Percentiles rank a stretch among this genome's conserved stretches.
Evolutionary conservation across 495 filamentous ascomycete genomes (phyloP).

Genomic region (Trichoderma virens): DNA sequence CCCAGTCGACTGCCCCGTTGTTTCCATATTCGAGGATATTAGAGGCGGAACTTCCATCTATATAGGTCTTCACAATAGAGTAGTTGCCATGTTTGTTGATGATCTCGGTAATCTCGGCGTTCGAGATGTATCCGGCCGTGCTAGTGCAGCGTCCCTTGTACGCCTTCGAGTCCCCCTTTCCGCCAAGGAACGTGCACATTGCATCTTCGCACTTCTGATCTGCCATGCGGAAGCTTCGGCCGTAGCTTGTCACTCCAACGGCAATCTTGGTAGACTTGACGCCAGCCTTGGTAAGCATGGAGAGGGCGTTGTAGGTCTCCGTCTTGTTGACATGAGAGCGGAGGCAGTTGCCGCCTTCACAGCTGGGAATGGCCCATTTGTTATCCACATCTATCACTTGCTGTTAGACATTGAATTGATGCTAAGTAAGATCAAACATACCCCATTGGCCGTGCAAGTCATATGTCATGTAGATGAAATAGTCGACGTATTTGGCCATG

Average conservation of each 20-base stretch:
- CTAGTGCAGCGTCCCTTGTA: slow-evolving; percentile 19
- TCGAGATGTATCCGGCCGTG: slow-evolving; percentile 26
- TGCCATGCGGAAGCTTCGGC: slow-evolving; percentile 31
- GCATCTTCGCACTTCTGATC: slow-evolving; percentile 16
- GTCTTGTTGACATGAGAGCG: slow-evolving; percentile 37
- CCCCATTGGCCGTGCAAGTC: slow-evolving; percentile 24
- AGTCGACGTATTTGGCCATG: slow-evolving; percentile 22
- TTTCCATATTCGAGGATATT: slow-evolving; percentile 35
- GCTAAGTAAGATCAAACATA: neutral
- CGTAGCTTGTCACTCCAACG: slow-evolving; percentile 33
- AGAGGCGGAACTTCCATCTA: slow-evolving; percentile 17
- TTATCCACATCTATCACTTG: slow-evolving; percentile 12
- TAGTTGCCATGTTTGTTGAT: slow-evolving; percentile 19
- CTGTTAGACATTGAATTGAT: neutral
- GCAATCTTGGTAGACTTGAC: slow-evolving; percentile 31
- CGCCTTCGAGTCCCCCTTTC: slow-evolving; percentile 13
- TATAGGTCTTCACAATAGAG: slow-evolving; percentile 38
- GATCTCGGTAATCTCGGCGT: slow-evolving; percentile 28
- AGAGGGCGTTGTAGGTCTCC: slow-evolving; percentile 31
- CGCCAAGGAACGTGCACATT: slow-evolving; percentile 19
- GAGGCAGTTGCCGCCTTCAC: slow-evolving; percentile 30
- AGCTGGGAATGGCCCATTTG: slow-evolving; percentile 18
- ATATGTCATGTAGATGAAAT: slow-evolving; percentile 27
- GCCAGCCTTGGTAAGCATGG: slow-evolving; percentile 47
- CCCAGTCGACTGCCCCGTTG: slow-evolving; percentile 30